A percentile compares a stretch with the other conserved stretches of the same genome.
Conservation (phyloP, 2,329 filamentous ascomycete species). For the Phoma herbarum region DNA sequence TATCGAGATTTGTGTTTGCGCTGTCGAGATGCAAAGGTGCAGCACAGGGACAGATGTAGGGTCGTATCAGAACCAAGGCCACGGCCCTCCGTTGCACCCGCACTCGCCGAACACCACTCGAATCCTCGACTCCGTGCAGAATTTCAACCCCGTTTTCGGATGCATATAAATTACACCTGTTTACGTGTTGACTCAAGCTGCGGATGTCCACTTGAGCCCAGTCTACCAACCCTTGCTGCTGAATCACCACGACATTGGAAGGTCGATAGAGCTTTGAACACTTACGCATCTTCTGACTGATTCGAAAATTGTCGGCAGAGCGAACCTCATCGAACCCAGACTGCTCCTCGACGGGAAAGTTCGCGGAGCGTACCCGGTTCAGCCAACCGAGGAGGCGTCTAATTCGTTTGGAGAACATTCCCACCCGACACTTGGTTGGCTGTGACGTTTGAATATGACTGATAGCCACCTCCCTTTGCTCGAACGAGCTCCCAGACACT, state of each 20-base stretch:
- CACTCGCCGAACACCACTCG: conserved; percentile 3
- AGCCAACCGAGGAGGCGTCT: not conserved
- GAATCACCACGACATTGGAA: not conserved
- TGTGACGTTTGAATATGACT: not conserved
- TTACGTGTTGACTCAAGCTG: not conserved
- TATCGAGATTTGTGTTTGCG: not conserved
- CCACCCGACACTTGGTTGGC: not conserved
- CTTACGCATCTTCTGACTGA: not conserved
- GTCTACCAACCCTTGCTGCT: not conserved
- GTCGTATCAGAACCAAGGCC: conserved; percentile 1
- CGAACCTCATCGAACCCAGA: not conserved
- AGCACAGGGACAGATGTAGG: conserved; percentile 1
- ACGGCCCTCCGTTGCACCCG: not conserved
- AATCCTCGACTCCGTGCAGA: not conserved
- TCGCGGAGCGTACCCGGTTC: not conserved
- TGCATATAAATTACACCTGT: not conserved
- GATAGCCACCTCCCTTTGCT: not conserved
- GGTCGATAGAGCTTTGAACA: not conserved
- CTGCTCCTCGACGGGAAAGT: not conserved
- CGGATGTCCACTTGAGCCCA: not conserved
- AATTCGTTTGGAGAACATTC: conserved; percentile 4
- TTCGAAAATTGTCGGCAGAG: not conserved
- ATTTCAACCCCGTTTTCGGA: not conserved
- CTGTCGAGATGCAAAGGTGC: not conserved
- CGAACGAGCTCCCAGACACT: not conserved